Evolutionary conservation across 73 alveolate genomes (phyloP).

Genomic region (Halteria grandinella): DNA sequence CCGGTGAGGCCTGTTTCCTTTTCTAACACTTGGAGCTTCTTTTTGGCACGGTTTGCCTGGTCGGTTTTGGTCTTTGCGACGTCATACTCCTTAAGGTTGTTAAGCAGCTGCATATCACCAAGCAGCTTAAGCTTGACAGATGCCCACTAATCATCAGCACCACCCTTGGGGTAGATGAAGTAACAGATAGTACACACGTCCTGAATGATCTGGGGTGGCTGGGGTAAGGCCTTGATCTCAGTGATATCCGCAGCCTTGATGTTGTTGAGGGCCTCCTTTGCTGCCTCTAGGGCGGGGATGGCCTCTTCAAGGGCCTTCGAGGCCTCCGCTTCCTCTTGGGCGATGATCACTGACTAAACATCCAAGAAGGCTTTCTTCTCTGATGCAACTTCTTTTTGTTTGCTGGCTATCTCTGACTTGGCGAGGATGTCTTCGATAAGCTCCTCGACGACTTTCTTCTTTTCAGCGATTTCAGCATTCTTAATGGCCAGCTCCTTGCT

Average conservation of each 20-base stretch:
- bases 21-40: slow-evolving; percentile 43
- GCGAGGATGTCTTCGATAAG: slow-evolving; percentile 80
- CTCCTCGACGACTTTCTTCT: slow-evolving; percentile 75
- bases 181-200: slow-evolving; percentile 68
- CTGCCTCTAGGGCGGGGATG: slow-evolving; percentile 85
- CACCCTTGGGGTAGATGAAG: slow-evolving; percentile 77
- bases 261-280: slow-evolving; percentile 66
- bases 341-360: slow-evolving; percentile 69
- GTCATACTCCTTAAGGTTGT: slow-evolving; percentile 67
- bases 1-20: slow-evolving; percentile 51
- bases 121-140: slow-evolving; percentile 74
- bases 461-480: slow-evolving; percentile 81
- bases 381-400: slow-evolving; percentile 75
- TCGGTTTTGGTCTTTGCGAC: slow-evolving; percentile 60
- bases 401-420: slow-evolving; percentile 77
- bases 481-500: slow-evolving; percentile 77
- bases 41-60: slow-evolving; percentile 66
- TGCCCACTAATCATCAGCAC: slow-evolving; percentile 82
- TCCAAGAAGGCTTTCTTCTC: slow-evolving; percentile 79
- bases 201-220: slow-evolving; percentile 76
- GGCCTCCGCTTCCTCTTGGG: slow-evolving; percentile 80
- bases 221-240: slow-evolving; percentile 74
- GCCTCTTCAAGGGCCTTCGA: slow-evolving; percentile 81
- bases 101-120: slow-evolving; percentile 70
- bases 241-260: slow-evolving; percentile 73